Base-by-base conservation (phyloP, 345 rosid species). In the Citrus trifoliata region DNA sequence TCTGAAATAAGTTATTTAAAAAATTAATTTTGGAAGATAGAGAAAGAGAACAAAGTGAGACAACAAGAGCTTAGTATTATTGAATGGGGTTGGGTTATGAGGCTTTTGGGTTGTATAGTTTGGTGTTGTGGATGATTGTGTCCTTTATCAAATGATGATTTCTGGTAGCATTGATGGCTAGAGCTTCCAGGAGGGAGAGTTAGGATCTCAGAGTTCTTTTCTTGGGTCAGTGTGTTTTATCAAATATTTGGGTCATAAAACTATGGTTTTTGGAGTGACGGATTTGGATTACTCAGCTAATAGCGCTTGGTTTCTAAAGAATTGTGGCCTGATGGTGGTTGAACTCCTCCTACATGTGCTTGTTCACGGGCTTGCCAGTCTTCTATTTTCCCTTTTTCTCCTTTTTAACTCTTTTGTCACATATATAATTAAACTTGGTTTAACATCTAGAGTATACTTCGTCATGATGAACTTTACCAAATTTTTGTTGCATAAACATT, bases 101-200 rank as follows among this genome's bases (percentile, higher is more conserved):
- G 63, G 74, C 66, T 81, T 48, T 75, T 67, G 67, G 79, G 72
- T 55, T 87, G 88, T 87, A 85, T 78, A 87, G 88, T 74, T 73
- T 78, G 69, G 22, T 82, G 32, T 62, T 32, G 33, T 84, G 82
- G 83, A 78, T 75, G 63, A 28, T 30, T 74, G 8, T 38, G 71
- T 71, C 70, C 19, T 18, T 18, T 72, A 5, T 73, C 71, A 14
- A 27, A 42, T 60, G 32, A 19, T 35, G 42, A 51, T 78, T 10
- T 58, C 22, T 65, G 60, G 53, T 82, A 71, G 71, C 40, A 21
- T 61, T 46, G 55, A 40, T 33, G 35, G 63, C 19, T 40, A 35
- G 18, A 42, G 65, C 32, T 27, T 60, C 19, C 60, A 32, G 71
- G 64, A 48, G 51, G 51, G 42, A 66, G 78, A 51, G 32, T 10